These are phyloP conservation scores for Aureobasidium leucospermi DNA, from an alignment of 2,329 filamentous ascomycete species.

Conservation along the genomic window DNA sequence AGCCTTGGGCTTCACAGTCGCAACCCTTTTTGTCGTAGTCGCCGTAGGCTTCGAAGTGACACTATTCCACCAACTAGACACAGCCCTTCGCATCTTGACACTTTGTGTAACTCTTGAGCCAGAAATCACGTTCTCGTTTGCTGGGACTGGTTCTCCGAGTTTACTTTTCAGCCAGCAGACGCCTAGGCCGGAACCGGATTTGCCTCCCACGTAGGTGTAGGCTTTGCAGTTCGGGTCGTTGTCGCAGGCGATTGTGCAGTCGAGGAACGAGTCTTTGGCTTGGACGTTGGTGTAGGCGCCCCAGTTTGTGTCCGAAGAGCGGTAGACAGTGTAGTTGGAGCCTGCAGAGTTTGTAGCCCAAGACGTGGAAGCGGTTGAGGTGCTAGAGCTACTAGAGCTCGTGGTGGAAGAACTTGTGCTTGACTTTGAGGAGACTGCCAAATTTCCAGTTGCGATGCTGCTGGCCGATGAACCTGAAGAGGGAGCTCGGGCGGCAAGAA, in stretches of 20 bases:
- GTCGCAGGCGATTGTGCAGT: slow-evolving; percentile 17
- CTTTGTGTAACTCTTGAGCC: slow-evolving; percentile 3
- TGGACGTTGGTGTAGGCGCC: slow-evolving; percentile 13
- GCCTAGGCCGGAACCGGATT: slow-evolving; percentile 3
- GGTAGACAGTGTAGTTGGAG: slow-evolving; percentile 11
- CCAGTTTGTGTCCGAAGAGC: slow-evolving; percentile 11
- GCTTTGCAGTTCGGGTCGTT: slow-evolving; percentile 13
- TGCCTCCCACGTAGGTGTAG: slow-evolving; percentile 17
- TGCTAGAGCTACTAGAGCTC: neutral
- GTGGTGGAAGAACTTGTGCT: neutral
- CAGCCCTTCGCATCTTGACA: neutral
- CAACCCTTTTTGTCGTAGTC: neutral
- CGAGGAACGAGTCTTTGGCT: slow-evolving; percentile 12
- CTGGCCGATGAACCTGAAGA: neutral
- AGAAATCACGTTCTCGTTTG: slow-evolving; percentile 4
- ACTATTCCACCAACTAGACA: slow-evolving; percentile 4
- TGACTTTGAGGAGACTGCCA: neutral
- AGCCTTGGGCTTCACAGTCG: neutral
- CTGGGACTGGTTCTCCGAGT: neutral
- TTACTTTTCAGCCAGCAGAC: slow-evolving; percentile 17
- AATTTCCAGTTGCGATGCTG: neutral
- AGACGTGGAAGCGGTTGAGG: neutral
- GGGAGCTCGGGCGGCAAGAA: neutral
- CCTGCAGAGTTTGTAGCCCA: neutral
- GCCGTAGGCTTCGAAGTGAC: neutral